A percentile compares a stretch with the other conserved stretches of the same genome.
Conservation (phyloP, 257 asterid genomes). For the Solanum tarijense region DNA sequence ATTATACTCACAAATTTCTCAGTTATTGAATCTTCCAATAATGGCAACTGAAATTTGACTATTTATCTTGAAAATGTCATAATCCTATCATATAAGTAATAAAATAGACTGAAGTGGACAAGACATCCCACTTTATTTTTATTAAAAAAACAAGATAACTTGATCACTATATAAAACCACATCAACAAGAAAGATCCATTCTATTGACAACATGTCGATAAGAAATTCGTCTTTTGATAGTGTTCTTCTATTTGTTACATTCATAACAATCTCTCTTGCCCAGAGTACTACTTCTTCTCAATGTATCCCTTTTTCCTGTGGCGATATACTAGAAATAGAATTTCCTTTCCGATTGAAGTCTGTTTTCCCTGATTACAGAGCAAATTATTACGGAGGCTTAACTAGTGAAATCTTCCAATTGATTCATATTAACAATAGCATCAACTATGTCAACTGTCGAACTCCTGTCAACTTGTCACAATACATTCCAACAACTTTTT, state of each 20-base stretch:
- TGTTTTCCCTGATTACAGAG: neutral
- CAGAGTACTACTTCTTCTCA: neutral
- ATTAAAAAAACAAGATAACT: neutral
- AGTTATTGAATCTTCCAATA: neutral
- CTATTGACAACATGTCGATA: neutral
- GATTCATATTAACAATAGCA: neutral
- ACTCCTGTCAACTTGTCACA: constrained; percentile 16
- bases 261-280: constrained; percentile 13
- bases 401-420: neutral
- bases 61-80: neutral
- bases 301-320: constrained; percentile 39
- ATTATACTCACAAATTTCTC: no score
- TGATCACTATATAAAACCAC: neutral
- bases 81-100: neutral
- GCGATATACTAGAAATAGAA: constrained; percentile 21
- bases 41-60: neutral
- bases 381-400: neutral
- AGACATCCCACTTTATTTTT: neutral
- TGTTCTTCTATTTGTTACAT: neutral
- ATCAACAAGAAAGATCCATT: neutral
- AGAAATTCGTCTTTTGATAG: constrained; percentile 3
- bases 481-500: no score
- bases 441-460: constrained; percentile 27
- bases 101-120: neutral
- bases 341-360: constrained; percentile 38